These are phyloP conservation scores for Claviceps sp. DNA, from an alignment of 2,329 filamentous ascomycete genomes.

Conservation along the genomic window DNA sequence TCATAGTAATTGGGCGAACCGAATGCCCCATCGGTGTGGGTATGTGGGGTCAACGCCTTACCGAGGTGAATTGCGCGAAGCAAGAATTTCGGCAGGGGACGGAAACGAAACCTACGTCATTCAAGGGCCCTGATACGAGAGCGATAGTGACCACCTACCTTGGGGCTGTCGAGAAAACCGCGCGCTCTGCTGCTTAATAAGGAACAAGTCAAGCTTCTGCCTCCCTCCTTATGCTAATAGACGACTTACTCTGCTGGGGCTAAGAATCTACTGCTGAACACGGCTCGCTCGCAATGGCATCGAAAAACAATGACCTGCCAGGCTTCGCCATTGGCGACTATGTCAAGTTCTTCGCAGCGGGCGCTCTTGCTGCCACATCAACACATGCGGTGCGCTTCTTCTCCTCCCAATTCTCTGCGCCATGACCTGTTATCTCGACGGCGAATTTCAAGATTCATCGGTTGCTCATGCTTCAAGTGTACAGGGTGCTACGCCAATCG, in stretches of 20 bases:
- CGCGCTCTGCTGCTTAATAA: neutral
- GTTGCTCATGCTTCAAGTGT: slow-evolving; percentile 1
- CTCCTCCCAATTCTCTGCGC: too few species aligned
- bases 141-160: neutral
- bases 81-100: neutral
- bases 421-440: neutral
- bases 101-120: slow-evolving; percentile 10
- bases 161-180: neutral
- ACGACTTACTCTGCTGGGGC: neutral
- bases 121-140: neutral
- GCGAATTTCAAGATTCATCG: neutral
- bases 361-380: slow-evolving; percentile 36
- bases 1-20: too few species aligned
- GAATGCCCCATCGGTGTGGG: neutral
- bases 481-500: slow-evolving; percentile 39
- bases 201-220: too few species aligned
- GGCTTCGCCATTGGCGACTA: slow-evolving; percentile 31
- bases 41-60: neutral
- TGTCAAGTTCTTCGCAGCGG: slow-evolving; percentile 39
- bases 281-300: slow-evolving; percentile 10
- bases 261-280: neutral
- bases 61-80: neutral
- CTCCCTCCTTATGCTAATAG: neutral
- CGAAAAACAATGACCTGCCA: slow-evolving; percentile 20
- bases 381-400: slow-evolving; percentile 33